Base-by-base conservation (phyloP, 208 protist genomes). In the Leishmania turanica region DNA sequence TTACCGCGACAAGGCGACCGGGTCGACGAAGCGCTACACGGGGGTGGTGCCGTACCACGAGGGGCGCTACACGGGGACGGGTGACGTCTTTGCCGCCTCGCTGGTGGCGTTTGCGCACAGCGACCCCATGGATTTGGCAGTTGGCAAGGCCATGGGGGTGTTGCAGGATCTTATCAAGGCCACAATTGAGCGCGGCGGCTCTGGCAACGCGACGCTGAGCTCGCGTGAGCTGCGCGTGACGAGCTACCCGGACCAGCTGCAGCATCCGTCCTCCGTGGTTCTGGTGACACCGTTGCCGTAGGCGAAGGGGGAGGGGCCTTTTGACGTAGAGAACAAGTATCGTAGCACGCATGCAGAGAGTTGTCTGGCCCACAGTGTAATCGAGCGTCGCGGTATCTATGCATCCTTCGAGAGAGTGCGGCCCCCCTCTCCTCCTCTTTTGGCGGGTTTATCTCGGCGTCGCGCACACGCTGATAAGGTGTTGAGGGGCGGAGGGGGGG, bases 61-160 rank as follows among this genome's bases (percentile, higher is more conserved):
- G 45, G 94, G 94, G 1, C 91, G 87, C 42, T 97, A 97, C 89
- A 97, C 94, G 15, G 94, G 94, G 60, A 97, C 94, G 19, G 94
- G 94, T 17, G 94, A 97, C 73, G 86, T 95, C 42, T 97, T 97
- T 72, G 91, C 92, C 1, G 94, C 94, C 6, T 89, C 78, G 27
- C 83, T 97, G 15, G 51, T 96, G 6, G 92, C 89, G 62, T 97
- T 97, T 78, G 81, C 80, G 0, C 89, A 96, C 84, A 45, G 75
- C 21, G 56, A 87, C 60, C 82, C 91, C 40, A 81, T 95, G 54
- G 87, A 92, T 19, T 49, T 90, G 21, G 94, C 92, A 42, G 87
- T 95, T 5, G 89, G 85, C 71, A 92, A 93, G 82, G 86, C 94
- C 49, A 97, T 97, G 92, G 91, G 79, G 7, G 94, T 97, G 54